Base-by-base conservation (phyloP, 805 yeast genomes). In the Hemisphaericaspora nanyangensis region DNA sequence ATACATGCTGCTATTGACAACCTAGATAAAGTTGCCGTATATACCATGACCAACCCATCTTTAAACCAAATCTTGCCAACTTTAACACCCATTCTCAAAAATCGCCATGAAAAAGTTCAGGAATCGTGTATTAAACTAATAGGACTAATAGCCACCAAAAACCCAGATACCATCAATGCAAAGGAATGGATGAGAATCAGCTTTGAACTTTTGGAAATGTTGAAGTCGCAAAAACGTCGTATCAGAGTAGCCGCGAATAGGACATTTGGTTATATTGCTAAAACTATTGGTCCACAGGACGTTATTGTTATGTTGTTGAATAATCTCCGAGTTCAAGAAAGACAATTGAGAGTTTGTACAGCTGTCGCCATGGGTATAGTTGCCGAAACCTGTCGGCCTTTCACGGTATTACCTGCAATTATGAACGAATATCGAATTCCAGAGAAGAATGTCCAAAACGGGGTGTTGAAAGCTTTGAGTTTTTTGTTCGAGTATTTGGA, bases 281-380 rank as follows among this genome's bases (percentile, higher is more conserved):
- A 77, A 46, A 95, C 95, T 0, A 82, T 93, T 35, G 99, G 99
- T 0, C 99, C 99, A 0, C 93, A 87, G 45, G 98, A 93, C 58
- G 95, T 93, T 4, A 61, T 93, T 16, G 90, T 82, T 1, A 83
- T 95, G 41, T 65, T 93, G 27, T 63, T 93, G 40, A 87, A 85
- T 50, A 91, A 91, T 50, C 67, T 93, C 48, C 75, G 86, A 43
- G 95, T 90, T 6, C 98, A 91, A 56, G 98, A 93, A 56, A 85
- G 99, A 55, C 99, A 93, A 63, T 71, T 87, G 30, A 82, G 99
- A 55, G 96, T 93, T 7, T 91, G 96, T 58, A 88, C 98, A 0
- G 96, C 99, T 5, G 97, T 93, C 29, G 99, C 99, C 0, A 86
- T 93, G 48, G 99, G 95, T 27, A 89, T 93, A 49, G 95, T 93